phyloP scores from a whole-genome alignment of 2,329 filamentous ascomycete genomes.

The Aspergillus sclerotialis region DNA sequence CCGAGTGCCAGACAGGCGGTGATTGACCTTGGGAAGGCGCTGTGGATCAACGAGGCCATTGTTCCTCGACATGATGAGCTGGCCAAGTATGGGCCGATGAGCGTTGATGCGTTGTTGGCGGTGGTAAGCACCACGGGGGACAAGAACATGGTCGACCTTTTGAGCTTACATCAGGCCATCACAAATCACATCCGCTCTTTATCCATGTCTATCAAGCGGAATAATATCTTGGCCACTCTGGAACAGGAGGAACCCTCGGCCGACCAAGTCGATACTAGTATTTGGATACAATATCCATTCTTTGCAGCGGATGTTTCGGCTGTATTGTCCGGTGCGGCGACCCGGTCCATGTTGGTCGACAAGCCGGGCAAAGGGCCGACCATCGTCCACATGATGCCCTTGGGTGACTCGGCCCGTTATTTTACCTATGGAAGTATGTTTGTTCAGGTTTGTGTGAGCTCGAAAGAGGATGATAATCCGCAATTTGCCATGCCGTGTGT shows the following conservation, averaged over 20 bases:
- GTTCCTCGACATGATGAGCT: constrained; percentile 35
- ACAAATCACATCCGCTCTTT: constrained; percentile 64
- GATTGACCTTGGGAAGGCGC: constrained; percentile 74
- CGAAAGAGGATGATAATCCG: constrained; percentile 57
- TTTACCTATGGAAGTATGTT: constrained; percentile 77
- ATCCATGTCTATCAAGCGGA: constrained; percentile 74
- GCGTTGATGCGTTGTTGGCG: constrained; percentile 33
- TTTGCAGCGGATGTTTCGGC: constrained; percentile 65
- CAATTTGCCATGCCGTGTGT: constrained; percentile 67
- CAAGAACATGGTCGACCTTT: constrained; percentile 36
- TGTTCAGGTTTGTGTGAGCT: constrained; percentile 67
- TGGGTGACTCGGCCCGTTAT: constrained; percentile 64
- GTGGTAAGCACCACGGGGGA: constrained; percentile 40
- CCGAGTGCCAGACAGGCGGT: constrained; percentile 65
- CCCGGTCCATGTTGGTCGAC: constrained; percentile 40
- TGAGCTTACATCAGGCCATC: constrained; percentile 49
- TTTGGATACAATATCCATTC: constrained; percentile 73
- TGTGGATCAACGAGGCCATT: constrained; percentile 61
- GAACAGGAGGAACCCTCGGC: constrained; percentile 58
- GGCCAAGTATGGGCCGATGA: constrained; percentile 30
- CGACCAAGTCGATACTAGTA: constrained; percentile 72
- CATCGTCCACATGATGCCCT: constrained; percentile 63
- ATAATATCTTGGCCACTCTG: constrained; percentile 63
- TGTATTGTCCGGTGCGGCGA: constrained; percentile 56
- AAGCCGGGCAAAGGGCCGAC: constrained; percentile 39